Conservation (phyloP, 257 asterid genomes). For the Thymus mandschuricus region DNA sequence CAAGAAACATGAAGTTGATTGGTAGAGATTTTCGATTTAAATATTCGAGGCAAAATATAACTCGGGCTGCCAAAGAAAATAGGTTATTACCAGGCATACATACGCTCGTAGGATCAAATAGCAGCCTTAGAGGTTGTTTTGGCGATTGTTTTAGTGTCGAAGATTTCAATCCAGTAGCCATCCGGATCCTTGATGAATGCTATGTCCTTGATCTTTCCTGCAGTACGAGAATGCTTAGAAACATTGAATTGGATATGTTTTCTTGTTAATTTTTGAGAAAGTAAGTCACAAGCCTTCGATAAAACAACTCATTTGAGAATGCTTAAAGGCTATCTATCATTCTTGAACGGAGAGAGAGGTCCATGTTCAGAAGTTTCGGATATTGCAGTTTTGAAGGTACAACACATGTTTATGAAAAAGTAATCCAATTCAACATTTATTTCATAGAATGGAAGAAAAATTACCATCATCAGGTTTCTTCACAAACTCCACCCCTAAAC, state of each 20-base stretch:
- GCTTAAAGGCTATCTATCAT: no score
- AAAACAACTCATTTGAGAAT: no score
- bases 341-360: background rate
- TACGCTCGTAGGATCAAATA: slow-evolving; percentile 37
- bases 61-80: background rate
- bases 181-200: slow-evolving; percentile 93
- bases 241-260: background rate
- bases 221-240: slow-evolving; percentile 22
- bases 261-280: background rate
- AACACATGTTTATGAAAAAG: background rate
- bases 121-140: slow-evolving; percentile 51
- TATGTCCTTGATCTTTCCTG: slow-evolving; percentile 78
- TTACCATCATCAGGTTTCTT: slow-evolving; percentile 84
- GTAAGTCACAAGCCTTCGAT: background rate
- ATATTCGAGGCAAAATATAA: no score
- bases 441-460: slow-evolving; percentile 8
- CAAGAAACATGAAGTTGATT: background rate
- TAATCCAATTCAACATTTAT: background rate
- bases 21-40: no score
- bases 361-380: background rate
- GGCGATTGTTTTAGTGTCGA: slow-evolving; percentile 58
- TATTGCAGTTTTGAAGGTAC: background rate
- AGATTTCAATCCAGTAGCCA: slow-evolving; percentile 95
- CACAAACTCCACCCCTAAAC: slow-evolving; percentile 78
- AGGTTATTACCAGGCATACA: background rate